These are phyloP conservation scores for Pseudoscleropodium purum DNA, from an alignment of 225 moss, liverwort and hornwort species.

Conservation along the genomic window DNA sequence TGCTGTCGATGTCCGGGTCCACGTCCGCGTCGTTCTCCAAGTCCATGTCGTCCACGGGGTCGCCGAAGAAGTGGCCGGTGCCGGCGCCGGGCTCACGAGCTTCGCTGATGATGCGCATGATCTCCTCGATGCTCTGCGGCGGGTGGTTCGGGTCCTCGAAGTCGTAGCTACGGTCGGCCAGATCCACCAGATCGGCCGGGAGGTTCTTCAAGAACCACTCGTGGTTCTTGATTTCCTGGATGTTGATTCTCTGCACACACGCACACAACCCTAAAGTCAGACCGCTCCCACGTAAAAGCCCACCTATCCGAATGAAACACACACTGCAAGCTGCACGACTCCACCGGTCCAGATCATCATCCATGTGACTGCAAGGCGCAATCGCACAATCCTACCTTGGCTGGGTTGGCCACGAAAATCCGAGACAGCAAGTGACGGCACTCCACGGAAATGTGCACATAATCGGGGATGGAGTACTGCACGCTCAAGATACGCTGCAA, in stretches of 20 bases:
- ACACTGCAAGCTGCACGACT: neutral
- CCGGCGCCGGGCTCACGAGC: constrained; percentile 39
- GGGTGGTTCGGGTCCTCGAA: constrained; percentile 98
- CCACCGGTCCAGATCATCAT: neutral
- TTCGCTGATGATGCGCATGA: constrained; percentile 69
- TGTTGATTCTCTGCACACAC: constrained; percentile 62
- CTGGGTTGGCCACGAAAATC: constrained; percentile 92
- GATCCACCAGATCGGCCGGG: constrained; percentile 63
- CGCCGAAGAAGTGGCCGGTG: constrained; percentile 47
- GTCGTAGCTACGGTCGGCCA: constrained; percentile 66
- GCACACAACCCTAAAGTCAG: neutral
- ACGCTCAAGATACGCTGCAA: constrained; percentile 87
- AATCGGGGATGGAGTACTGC: constrained; percentile 94
- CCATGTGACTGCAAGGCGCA: fast-evolving
- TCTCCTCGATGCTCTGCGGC: constrained; percentile 85
- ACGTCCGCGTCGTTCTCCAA: constrained; percentile 74
- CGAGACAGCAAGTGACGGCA: constrained; percentile 83
- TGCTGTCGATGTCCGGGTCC: constrained; percentile 74
- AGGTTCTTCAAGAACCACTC: constrained; percentile 94
- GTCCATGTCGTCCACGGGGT: constrained; percentile 65
- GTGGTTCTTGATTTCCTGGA: constrained; percentile 83
- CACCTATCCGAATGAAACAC: neutral
- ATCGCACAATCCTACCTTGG: constrained; percentile 19
- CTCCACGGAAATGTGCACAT: constrained; percentile 83
- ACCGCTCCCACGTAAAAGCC: neutral